These are phyloP conservation scores for Naganishia sp. DNA, from an alignment of 1,284 basidiomycete species.

Conservation along the genomic window DNA sequence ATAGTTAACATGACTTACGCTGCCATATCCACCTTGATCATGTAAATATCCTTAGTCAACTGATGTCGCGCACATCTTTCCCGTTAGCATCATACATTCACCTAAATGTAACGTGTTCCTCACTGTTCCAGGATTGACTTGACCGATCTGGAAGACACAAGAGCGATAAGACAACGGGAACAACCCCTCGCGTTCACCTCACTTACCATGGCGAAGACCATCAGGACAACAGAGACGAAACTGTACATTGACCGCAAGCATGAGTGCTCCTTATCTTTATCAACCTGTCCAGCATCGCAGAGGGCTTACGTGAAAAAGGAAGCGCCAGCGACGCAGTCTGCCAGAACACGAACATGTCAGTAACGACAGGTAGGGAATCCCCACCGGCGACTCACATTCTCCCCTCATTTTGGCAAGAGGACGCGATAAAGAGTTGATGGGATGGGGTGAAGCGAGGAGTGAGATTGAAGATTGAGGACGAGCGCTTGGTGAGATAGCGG, in stretches of 20 bases:
- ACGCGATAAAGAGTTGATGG: background rate
- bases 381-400: slow-evolving; percentile 26
- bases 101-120: background rate
- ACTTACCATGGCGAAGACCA: slow-evolving; percentile 41
- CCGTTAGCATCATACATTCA: background rate
- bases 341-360: background rate
- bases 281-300: background rate
- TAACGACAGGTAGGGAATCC: background rate
- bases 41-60: slow-evolving; percentile 43
- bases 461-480: no score
- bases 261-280: background rate
- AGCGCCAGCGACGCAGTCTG: slow-evolving; percentile 50
- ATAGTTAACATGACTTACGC: slow-evolving; percentile 40
- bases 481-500: no score
- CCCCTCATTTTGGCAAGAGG: slow-evolving; percentile 28
- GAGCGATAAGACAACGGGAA: background rate
- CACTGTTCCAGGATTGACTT: slow-evolving; percentile 42
- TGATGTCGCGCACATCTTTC: background rate
- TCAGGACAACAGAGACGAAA: slow-evolving; percentile 47
- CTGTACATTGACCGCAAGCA: background rate
- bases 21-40: slow-evolving; percentile 48
- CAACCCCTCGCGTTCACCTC: background rate
- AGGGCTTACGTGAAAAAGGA: slow-evolving; percentile 40
- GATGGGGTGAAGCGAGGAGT: no score
- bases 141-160: slow-evolving; percentile 44